Evolutionary conservation across 441 rosid genomes (phyloP), one percentile per base, ranked within the genome.

Genomic region (Euphorbia celastroides): DNA sequence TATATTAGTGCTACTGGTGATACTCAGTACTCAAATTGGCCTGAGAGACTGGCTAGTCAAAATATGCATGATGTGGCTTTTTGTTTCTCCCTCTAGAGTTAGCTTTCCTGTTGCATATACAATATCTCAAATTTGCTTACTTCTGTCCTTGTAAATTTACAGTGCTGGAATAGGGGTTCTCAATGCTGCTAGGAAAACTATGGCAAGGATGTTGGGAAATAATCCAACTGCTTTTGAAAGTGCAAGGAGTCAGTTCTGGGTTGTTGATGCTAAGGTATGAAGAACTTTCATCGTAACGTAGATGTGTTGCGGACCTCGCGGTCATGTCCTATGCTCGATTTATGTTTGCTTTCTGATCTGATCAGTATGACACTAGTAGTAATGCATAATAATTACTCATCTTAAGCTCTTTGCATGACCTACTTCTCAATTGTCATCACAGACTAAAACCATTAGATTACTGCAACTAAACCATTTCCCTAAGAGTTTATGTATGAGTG

Each of bases 81-180:
- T 44, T 44, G 44, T 38, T 44, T 44, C 19, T 44, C 50, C 16
- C 50, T 5, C 13, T 50, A 50, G 20, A n/a, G 20, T 50, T 50
- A n/a, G 31, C 20, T 41, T 46, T 58, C 46, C 19, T 20, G 19
- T 34, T 62, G n/a, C n/a, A n/a, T n/a, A n/a, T n/a, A 38, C 56
- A 61, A 32, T 55, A 65, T 61, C 7, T 69, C 42, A 30, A 73
- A 48, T 62, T 60, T 69, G 64, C 46, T 66, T 78, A 60, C 51
- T 60, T 66, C 67, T 64, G 60, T 77, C 64, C 70, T 55, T 75
- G 23, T 30, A 32, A 60, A 79, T 68, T 28, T 81, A 65, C 89
- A 95, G 98, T 78, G 99, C 98, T 25, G 99, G 99, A 75, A 86
- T 95, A 67, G 99, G 99, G 73, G 99, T 95, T 77, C 84, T 95